Conservation (phyloP, 2,329 filamentous ascomycete species). For the Septoria petroselini region DNA sequence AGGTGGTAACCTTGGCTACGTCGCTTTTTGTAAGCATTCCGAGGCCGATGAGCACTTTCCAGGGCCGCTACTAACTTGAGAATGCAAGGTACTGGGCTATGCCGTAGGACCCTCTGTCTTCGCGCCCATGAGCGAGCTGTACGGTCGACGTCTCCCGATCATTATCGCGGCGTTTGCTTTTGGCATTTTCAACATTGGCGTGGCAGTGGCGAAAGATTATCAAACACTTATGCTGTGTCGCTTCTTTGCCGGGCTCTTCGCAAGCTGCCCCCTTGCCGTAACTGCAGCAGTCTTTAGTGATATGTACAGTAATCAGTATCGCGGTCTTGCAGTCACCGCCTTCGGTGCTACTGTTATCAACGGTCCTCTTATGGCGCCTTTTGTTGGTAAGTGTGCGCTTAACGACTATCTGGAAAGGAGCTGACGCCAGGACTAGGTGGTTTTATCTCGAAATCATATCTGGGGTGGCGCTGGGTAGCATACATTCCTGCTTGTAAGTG, state of each 20-base stretch:
- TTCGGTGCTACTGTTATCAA: slow-evolving; percentile 40
- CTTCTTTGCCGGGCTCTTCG: slow-evolving; percentile 43
- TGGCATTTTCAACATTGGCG: slow-evolving; percentile 48
- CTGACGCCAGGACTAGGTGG: slow-evolving; percentile 30
- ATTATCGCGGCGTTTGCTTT: slow-evolving; percentile 45
- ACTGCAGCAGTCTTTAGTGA: slow-evolving; percentile 47
- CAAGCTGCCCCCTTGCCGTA: slow-evolving; percentile 44
- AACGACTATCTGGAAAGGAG: background rate
- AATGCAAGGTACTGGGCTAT: slow-evolving; percentile 36
- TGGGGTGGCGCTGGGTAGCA: slow-evolving; percentile 47
- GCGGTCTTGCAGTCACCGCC: slow-evolving; percentile 41
- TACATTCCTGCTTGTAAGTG: slow-evolving; percentile 41
- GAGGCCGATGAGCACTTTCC: no score
- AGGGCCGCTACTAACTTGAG: no score
- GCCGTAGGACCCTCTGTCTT: slow-evolving; percentile 36
- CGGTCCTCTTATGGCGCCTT: slow-evolving; percentile 44
- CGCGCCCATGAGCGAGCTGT: slow-evolving; percentile 48
- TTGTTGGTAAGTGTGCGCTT: slow-evolving; percentile 32
- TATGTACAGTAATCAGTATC: slow-evolving; percentile 39
- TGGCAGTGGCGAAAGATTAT: slow-evolving; percentile 43
- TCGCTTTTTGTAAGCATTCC: slow-evolving; percentile 37
- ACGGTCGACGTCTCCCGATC: slow-evolving; percentile 46
- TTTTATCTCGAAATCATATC: slow-evolving; percentile 39
- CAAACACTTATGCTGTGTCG: slow-evolving; percentile 33
- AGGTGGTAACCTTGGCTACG: slow-evolving; percentile 45